Percentiles rank a stretch among this genome's conserved stretches.
phyloP scores from a whole-genome alignment of 306 rosid species.

The Cyamopsis tetragonoloba region DNA sequence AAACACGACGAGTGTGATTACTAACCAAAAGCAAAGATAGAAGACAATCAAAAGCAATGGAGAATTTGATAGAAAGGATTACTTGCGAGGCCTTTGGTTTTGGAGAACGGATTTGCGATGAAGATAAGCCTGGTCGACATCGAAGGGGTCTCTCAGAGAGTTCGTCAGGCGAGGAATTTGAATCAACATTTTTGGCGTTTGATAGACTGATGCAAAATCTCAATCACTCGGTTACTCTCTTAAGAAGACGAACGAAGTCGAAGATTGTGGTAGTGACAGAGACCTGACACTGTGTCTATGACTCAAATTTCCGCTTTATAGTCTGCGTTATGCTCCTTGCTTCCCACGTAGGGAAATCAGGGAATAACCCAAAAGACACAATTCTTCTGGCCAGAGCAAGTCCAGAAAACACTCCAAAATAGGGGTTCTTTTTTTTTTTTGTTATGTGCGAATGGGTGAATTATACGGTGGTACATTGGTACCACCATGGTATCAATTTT shows the following conservation, averaged over 20 bases:
- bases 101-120: slow-evolving; percentile 42
- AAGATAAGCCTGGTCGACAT: slow-evolving; percentile 44
- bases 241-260: background rate
- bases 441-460: too few species aligned
- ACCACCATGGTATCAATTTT: too few species aligned
- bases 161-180: slow-evolving; percentile 52
- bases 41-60: background rate
- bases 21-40: background rate
- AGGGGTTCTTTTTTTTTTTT: too few species aligned
- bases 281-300: background rate
- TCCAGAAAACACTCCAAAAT: too few species aligned
- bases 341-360: background rate
- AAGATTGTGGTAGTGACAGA: background rate
- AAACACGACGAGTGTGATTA: background rate
- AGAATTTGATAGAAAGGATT: background rate
- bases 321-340: background rate
- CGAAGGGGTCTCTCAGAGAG: slow-evolving; percentile 48
- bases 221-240: background rate
- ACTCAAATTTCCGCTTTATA: background rate
- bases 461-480: too few species aligned
- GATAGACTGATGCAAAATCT: background rate
- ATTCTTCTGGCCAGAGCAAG: too few species aligned
- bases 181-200: slow-evolving; percentile 29
- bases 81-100: slow-evolving; percentile 33
- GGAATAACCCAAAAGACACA: too few species aligned